Conservation (phyloP, 768 basidiomycete species). For the Psilocybe sp. region DNA sequence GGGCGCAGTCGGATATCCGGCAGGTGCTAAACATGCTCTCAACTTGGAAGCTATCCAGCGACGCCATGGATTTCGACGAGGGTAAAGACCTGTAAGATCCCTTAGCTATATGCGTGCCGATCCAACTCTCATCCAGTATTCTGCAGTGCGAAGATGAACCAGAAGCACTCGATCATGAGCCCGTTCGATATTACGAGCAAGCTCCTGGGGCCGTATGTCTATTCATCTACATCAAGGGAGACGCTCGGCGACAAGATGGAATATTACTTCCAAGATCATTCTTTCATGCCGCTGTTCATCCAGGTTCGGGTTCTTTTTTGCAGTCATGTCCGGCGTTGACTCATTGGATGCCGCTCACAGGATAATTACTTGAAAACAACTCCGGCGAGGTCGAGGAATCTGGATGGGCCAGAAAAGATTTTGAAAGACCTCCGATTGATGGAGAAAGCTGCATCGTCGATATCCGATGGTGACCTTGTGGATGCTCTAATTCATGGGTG, state of each 20-base stretch:
- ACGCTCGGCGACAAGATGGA: constrained; percentile 92
- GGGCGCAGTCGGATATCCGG: constrained; percentile 93
- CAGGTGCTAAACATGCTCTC: constrained; percentile 98
- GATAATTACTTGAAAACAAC: constrained; percentile 93
- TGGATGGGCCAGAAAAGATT: constrained; percentile 59
- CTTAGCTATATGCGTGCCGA: not conserved
- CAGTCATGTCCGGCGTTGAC: not conserved
- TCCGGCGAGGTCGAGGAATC: constrained; percentile 57
- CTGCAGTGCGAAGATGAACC: constrained; percentile 78
- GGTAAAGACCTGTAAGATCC: constrained; percentile 80
- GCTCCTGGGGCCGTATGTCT: constrained; percentile 88
- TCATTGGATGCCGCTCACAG: constrained; percentile 32
- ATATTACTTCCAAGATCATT: constrained; percentile 93
- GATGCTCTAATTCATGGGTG: constrained; percentile 94
- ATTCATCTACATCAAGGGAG: constrained; percentile 77
- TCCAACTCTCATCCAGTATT: not conserved
- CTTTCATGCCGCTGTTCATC: constrained; percentile 92
- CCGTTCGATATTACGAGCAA: constrained; percentile 92
- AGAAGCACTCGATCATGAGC: constrained; percentile 87
- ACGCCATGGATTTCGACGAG: constrained; percentile 86
- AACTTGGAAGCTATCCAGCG: constrained; percentile 87
- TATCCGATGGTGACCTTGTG: constrained; percentile 93
- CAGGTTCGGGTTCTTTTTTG: constrained; percentile 49
- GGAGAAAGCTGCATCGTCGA: constrained; percentile 85
- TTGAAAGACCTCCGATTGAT: constrained; percentile 79